A percentile compares a stretch with the other conserved stretches of the same genome.
These are phyloP conservation scores for Ogataea dorogensis DNA, from an alignment of 805 yeast genomes.

Conservation along the genomic window DNA sequence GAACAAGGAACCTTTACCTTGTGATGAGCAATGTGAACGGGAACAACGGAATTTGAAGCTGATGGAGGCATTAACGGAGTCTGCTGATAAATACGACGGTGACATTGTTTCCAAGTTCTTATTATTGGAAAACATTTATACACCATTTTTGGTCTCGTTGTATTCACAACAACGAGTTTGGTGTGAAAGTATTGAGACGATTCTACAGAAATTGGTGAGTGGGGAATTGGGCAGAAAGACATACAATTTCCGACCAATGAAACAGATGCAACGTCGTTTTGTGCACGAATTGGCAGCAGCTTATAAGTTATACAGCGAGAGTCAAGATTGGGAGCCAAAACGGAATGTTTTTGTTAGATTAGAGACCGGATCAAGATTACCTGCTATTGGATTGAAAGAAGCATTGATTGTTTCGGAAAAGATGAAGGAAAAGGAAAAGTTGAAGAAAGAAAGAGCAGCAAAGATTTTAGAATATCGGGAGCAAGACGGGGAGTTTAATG, in stretches of 20 bases:
- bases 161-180: conserved; percentile 60
- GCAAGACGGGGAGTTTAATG: conserved; percentile 42
- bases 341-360: conserved; percentile 65
- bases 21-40: conserved; percentile 70
- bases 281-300: conserved; percentile 64
- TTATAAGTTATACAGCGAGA: conserved; percentile 59
- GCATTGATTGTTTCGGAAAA: conserved; percentile 38
- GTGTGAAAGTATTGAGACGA: conserved; percentile 63
- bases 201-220: conserved; percentile 48
- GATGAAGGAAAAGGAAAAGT: conserved; percentile 27
- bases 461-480: conserved; percentile 25
- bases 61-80: conserved; percentile 53
- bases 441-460: conserved; percentile 29
- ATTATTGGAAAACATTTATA: conserved; percentile 38
- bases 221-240: conserved; percentile 37
- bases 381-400: conserved; percentile 46
- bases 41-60: conserved; percentile 59
- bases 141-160: conserved; percentile 44
- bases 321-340: conserved; percentile 81
- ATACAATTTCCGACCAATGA: conserved; percentile 74
- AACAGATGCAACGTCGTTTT: conserved; percentile 62
- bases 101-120: conserved; percentile 26
- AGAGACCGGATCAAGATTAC: conserved; percentile 34
- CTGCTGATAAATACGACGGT: conserved; percentile 10
- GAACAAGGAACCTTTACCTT: conserved; percentile 43